These are phyloP conservation scores for Solanum sitiens DNA, from an alignment of 257 asterid genomes.

Conservation along the genomic window DNA sequence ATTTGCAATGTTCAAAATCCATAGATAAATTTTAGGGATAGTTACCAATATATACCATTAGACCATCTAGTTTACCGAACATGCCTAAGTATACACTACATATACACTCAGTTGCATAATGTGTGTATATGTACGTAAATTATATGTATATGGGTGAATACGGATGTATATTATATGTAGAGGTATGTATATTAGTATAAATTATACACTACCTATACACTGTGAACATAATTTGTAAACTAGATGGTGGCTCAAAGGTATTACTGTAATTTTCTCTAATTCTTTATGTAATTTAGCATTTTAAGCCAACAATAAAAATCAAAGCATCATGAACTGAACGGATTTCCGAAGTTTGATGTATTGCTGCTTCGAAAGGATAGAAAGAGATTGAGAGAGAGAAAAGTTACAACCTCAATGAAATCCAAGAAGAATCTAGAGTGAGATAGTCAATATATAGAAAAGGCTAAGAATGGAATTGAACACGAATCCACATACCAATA, in stretches of 20 bases:
- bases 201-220: neutral
- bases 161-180: neutral
- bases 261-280: neutral
- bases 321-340: neutral
- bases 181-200: neutral
- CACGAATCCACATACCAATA: slow-evolving; percentile 45
- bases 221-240: neutral
- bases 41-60: neutral
- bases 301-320: neutral
- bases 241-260: neutral
- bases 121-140: neutral
- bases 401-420: neutral
- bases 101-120: neutral
- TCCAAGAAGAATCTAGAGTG: neutral
- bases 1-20: neutral
- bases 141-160: neutral
- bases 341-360: neutral
- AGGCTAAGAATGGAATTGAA: neutral
- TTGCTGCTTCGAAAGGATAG: neutral
- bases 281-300: neutral
- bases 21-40: neutral
- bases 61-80: neutral
- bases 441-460: neutral
- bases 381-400: neutral
- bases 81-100: neutral